Base-by-base conservation (phyloP, 345 rosid genomes). In the Pistacia integerrima region DNA sequence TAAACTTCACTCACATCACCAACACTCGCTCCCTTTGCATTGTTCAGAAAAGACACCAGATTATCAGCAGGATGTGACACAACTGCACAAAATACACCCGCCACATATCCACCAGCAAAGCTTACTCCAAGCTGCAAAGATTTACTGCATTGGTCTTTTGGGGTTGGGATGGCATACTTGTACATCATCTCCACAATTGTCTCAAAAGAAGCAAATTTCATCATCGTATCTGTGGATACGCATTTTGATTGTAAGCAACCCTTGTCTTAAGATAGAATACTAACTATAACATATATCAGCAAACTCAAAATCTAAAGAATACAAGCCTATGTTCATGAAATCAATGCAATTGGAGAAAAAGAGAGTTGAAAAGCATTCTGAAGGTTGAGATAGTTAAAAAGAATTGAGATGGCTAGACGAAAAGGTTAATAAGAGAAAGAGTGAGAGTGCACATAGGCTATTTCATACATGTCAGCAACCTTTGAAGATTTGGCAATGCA, bases 21-120 rank as follows among this genome's bases (percentile, higher is more conserved):
- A 62, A 90, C 93, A 1, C 94, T 93, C 33, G 98, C 95, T 36
- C 98, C 99, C 74, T 92, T 89, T 41, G 97, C 92, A 65, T 91
- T 96, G 89, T 94, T 96, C 84, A 96, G 98, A 85, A 93, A 96
- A 18, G 98, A 96, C 2, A 96, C 99, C 59, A 96, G 85, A 75
- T 94, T 96, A 77, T 96, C 98, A 2, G 99, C 99, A 13, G 98
- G 99, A 72, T 96, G 99, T 2, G 99, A 96, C 56, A 96, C 95
- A n/a, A 89, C 30, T 1, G 95, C 95, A 73, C 98, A 96, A 74
- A 94, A 82, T 56, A 94, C 83, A 76, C 99, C 99, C 38, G 99
- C 99, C 49, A 90, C 70, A 64, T 96, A 93, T 75, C 99, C 99
- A 74, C 99, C 97, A 25, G 93, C 90, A 55, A 93, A 93, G 85